Base-by-base conservation (phyloP, 768 basidiomycete species). In the Hygrocybe punicea region DNA sequence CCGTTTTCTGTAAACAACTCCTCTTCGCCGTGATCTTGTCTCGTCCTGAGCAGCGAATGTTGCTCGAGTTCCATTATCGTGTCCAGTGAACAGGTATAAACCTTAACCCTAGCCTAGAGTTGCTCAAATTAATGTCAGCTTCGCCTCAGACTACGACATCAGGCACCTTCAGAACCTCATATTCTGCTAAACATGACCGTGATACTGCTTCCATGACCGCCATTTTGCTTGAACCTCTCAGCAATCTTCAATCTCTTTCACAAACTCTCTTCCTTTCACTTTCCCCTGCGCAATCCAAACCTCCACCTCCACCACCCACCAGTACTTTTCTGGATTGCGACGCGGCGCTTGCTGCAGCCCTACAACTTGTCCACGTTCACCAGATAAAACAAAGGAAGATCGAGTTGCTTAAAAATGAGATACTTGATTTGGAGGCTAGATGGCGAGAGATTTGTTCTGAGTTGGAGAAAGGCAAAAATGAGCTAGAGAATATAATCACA, bases 361-460 rank as follows among this genome's bases (percentile, higher is more conserved):
- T 91, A 16, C 81, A 81, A 55, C 71, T 85, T 16, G 84, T 87
- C 1, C 83, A 85, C 54, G 70, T 76, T 23, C 91, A 93, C 65
- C 91, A 92, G 67, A 79, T 84, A 45, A 85, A 85, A 65, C 91
- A 93, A 67, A 74, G 86, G 47, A 80, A 76, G 58, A 90, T 92
- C 46, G 89, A 92, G 53, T 76, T 76, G 2, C 72, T 93, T 39
- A 86, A 90, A 63, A 69, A 78, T 1, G 91, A 93, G 60, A 83
- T 93, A 17, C 73, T 86, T 6, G 83, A 76, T 24, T 72, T 91
- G 7, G 90, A 92, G 51, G 68, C 71, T 8, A 76, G 77, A 60
- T 88, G 91, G 85, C 79, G 86, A 40, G 79, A 81, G 34, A 81
- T 90, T n/a, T 85, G 85, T 53, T 74, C 69, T 48, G 82, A 81